Conservation (phyloP, 352 stramenopile species). For the Blastocystis sp. region DNA sequence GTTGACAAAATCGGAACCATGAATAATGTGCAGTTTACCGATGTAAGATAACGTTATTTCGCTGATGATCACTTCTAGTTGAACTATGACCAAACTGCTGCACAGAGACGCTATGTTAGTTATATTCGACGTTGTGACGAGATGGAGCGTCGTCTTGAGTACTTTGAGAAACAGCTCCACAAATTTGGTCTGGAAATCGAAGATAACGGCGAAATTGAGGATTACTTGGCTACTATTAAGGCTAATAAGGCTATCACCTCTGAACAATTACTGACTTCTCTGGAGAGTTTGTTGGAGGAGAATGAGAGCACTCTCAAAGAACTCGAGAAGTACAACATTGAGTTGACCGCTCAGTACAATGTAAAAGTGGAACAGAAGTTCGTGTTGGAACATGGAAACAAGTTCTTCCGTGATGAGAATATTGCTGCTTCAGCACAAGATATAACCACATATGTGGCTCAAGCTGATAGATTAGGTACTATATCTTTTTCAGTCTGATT, state of each 20-base stretch:
- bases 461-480: background rate
- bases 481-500: background rate
- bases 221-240: constrained; percentile 44
- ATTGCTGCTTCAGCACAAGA: background rate
- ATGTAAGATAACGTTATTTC: constrained; percentile 74
- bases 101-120: constrained; percentile 95
- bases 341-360: constrained; percentile 95
- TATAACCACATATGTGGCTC: background rate
- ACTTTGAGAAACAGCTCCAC: constrained; percentile 87
- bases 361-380: constrained; percentile 79
- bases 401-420: constrained; percentile 68
- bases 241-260: constrained; percentile 19
- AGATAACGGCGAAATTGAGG: constrained; percentile 35
- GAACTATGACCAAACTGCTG: constrained; percentile 94
- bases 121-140: constrained; percentile 98
- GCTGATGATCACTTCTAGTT: constrained; percentile 73
- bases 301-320: constrained; percentile 91
- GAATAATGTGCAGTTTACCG: constrained; percentile 95
- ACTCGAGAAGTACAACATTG: constrained; percentile 94
- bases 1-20: constrained; percentile 91
- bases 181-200: constrained; percentile 86
- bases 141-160: constrained; percentile 95
- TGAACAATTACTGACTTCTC: constrained; percentile 82
- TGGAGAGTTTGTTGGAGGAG: constrained; percentile 90
- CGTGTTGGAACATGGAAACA: constrained; percentile 71